Evolutionary conservation across 2,329 filamentous ascomycete species (phyloP), one percentile per base, ranked within the genome.

Genomic region (Colletotrichum higginsianum): DNA sequence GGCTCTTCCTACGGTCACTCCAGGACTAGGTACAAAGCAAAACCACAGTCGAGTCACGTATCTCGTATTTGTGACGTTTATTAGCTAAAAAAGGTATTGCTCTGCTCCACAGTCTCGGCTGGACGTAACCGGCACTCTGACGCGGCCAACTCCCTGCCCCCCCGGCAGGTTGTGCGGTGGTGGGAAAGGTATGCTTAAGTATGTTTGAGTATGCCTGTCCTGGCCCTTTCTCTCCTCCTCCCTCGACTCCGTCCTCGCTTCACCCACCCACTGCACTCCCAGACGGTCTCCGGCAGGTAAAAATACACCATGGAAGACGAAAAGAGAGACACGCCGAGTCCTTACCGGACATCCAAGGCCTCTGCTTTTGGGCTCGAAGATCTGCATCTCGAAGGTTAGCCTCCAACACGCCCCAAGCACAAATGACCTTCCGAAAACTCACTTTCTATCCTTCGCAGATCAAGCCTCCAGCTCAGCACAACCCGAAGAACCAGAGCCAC

Each of bases 281-380:
- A 35, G 15, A 3, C 18, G 26, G 23, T 12, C 35, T 15, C 61
- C 7, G 3, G n/a, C 21, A 57, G 47, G 42, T 40, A 42, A 66
- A 35, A 42, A 16, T 11, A 15, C n/a, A 23, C 42, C 12, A 61
- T 61, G 63, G 63, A 52, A 15, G 40, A 61, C 23, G 30, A 71
- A 42, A 57, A 67, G 11, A 61, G 50, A 26, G 62, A 67, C 8
- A 67, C 21, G 1, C 35, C 38, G 0, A 23, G 35, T n/a, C 49
- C 67, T 4, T 61, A n/a, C 4, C 49, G 62, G 16, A 47, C n/a
- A 15, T 70, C 67, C 8, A 70, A 70, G 55, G 67, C 67, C 18
- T 66, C 47, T 7, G 40, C 6, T 13, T 38, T 61, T 15, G 67
- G 67, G 3, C 55, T 66, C n/a, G 62, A 66, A 23, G 67, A 66